These are phyloP conservation scores for Cronartium ribicola DNA, from an alignment of 1,284 basidiomycete species.

Conservation along the genomic window DNA sequence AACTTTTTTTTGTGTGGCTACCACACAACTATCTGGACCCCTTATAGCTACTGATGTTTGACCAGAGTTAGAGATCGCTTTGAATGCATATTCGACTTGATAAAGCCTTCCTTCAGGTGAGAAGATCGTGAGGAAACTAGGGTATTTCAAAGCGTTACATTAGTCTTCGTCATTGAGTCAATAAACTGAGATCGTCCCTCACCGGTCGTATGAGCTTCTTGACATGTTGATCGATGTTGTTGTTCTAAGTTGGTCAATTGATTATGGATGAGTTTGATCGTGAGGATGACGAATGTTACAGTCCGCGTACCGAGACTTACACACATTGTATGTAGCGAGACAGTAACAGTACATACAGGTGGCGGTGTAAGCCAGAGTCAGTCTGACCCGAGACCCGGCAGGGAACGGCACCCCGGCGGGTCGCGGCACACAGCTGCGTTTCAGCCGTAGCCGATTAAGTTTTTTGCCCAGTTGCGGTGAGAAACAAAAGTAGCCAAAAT, in stretches of 20 bases:
- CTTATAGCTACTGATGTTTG: slow-evolving; percentile 89
- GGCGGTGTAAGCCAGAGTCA: no score
- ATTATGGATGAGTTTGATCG: not conserved
- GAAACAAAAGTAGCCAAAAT: not conserved
- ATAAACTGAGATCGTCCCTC: not conserved
- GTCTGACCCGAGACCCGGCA: no score
- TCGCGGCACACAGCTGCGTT: no score
- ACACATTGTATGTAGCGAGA: no score
- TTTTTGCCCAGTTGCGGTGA: no score
- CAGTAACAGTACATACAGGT: no score
- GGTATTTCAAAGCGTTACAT: not conserved
- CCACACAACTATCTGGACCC: slow-evolving; percentile 88
- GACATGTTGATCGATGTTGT: slow-evolving; percentile 29
- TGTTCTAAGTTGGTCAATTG: not conserved
- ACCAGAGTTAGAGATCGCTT: slow-evolving; percentile 93
- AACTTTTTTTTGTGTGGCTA: slow-evolving; percentile 97
- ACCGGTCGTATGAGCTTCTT: slow-evolving; percentile 48
- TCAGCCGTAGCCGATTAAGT: no score
- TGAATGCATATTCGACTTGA: slow-evolving; percentile 99
- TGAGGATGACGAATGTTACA: no score
- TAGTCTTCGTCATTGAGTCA: not conserved
- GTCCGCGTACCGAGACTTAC: no score
- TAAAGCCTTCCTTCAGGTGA: slow-evolving; percentile 60
- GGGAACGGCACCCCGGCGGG: no score
- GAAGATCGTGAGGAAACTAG: slow-evolving; percentile 55